These are phyloP conservation scores for Chrysanthemum lavandulifolium DNA, from an alignment of 129 eudicot species.

Conservation along the genomic window DNA sequence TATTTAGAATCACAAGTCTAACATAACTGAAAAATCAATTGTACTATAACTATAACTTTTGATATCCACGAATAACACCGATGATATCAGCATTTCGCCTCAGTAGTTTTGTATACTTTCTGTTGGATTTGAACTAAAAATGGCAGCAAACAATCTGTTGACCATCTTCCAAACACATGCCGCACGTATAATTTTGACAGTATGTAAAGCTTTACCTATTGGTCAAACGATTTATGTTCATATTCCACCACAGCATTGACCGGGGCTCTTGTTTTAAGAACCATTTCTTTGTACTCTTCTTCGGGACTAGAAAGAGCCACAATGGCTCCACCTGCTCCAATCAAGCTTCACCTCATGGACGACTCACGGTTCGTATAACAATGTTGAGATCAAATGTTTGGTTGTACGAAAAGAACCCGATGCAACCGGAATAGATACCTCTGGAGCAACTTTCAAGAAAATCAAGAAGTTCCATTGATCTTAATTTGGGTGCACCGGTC, in stretches of 20 bases:
- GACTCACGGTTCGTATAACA: conserved; percentile 81
- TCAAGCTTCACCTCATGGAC: conserved; percentile 68
- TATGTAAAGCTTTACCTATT: conserved; percentile 16
- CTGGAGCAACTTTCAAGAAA: conserved; percentile 81
- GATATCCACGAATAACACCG: neutral
- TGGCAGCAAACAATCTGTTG: neutral
- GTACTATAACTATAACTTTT: neutral
- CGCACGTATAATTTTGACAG: conserved; percentile 8
- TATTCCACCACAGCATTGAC: conserved; percentile 57
- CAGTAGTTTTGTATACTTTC: neutral
- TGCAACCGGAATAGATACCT: conserved; percentile 94
- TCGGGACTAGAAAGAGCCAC: conserved; percentile 79
- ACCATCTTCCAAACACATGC: too few relatives aligned
- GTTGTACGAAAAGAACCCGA: conserved; percentile 87
- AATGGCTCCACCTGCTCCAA: conserved; percentile 98
- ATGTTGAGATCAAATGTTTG: conserved; percentile 91
- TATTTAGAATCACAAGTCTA: conserved; percentile 1
- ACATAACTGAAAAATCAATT: neutral
- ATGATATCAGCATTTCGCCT: neutral
- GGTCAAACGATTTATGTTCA: conserved; percentile 26
- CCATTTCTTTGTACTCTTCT: conserved; percentile 88
- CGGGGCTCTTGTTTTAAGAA: conserved; percentile 79
- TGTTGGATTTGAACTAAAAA: neutral
- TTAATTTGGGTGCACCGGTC: conserved; percentile 98
- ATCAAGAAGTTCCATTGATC: conserved; percentile 94